These are phyloP conservation scores for Cadophora gregata DNA, from an alignment of 2,329 filamentous ascomycete genomes.

Conservation along the genomic window DNA sequence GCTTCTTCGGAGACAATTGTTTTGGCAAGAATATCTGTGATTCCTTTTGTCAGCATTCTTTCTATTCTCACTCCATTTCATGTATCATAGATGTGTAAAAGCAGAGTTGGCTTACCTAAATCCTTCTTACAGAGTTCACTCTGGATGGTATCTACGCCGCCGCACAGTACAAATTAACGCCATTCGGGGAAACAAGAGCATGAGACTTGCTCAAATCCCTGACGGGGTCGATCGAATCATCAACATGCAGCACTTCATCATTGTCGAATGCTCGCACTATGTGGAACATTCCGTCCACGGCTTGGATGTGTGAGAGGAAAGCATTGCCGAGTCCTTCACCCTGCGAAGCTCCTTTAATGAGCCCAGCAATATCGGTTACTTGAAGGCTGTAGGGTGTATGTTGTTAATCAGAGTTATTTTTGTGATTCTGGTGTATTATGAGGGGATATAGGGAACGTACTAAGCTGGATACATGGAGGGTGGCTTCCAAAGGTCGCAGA, in stretches of 20 bases:
- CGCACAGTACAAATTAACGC: constrained; percentile 26
- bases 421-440: not conserved
- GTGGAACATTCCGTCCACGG: constrained; percentile 54
- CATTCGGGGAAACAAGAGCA: not conserved
- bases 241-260: constrained; percentile 53
- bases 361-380: constrained; percentile 53
- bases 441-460: not conserved
- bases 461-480: constrained; percentile 52
- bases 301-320: constrained; percentile 53
- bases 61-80: too few species aligned
- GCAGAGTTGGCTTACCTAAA: constrained; percentile 38
- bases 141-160: constrained; percentile 46
- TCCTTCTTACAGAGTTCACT: constrained; percentile 52
- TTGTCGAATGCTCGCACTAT: constrained; percentile 54
- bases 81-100: not conserved
- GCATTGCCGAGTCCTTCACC: constrained; percentile 53
- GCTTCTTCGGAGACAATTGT: constrained; percentile 49
- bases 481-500: constrained; percentile 54
- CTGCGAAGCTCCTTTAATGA: constrained; percentile 53
- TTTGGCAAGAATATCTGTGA: constrained; percentile 49
- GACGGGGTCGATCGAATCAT: constrained; percentile 53
- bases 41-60: not conserved
- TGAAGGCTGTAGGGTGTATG: constrained; percentile 44
- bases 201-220: constrained; percentile 49
- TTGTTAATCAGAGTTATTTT: not conserved